phyloP scores from a whole-genome alignment of 371 early-diverging fungal species.

The Mucor racemosus region DNA sequence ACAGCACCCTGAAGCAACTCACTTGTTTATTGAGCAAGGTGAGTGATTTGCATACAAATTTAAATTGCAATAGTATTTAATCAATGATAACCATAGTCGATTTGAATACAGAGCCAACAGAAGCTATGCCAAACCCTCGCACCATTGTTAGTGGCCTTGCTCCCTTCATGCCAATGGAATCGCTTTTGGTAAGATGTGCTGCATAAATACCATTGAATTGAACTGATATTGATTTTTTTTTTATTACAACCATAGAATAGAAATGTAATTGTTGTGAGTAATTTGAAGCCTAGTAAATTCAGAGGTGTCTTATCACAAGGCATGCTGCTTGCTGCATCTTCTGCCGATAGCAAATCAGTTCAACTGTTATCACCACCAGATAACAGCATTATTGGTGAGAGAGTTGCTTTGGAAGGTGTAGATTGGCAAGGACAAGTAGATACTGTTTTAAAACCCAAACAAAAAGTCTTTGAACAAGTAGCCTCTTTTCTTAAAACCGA shows the following conservation, averaged over 20 bases:
- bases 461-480: constrained; percentile 58
- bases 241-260: constrained; percentile 24
- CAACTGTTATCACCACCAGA: constrained; percentile 52
- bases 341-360: constrained; percentile 36
- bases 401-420: constrained; percentile 42
- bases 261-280: constrained; percentile 59
- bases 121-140: constrained; percentile 50
- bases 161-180: constrained; percentile 57
- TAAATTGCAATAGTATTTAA: background rate
- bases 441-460: constrained; percentile 60
- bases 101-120: constrained; percentile 48
- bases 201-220: background rate
- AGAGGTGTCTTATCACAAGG: constrained; percentile 64
- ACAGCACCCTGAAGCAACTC: constrained; percentile 72
- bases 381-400: constrained; percentile 51
- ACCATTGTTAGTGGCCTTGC: constrained; percentile 84
- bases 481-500: constrained; percentile 43
- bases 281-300: constrained; percentile 66
- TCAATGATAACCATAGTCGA: constrained; percentile 6
- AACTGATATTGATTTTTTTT: background rate
- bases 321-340: constrained; percentile 62
- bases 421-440: constrained; percentile 25
- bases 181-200: constrained; percentile 36
- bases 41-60: background rate
- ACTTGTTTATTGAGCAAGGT: constrained; percentile 79